These are phyloP conservation scores for Polytrichum formosum DNA, from an alignment of 225 moss, liverwort and hornwort genomes.

Conservation along the genomic window DNA sequence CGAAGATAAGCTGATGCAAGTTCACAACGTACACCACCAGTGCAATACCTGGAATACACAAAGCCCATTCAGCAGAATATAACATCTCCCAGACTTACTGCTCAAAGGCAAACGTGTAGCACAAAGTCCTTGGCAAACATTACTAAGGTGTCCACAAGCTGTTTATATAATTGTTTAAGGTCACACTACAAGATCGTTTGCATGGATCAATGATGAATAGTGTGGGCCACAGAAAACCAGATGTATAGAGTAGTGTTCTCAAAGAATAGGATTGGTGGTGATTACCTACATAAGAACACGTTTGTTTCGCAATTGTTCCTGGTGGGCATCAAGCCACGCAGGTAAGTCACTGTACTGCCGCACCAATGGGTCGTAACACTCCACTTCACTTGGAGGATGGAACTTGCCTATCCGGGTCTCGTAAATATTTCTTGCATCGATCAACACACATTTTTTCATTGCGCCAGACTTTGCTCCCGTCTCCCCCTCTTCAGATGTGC, in stretches of 20 bases:
- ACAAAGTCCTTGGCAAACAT: too few relatives aligned
- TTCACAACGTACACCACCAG: constrained; percentile 96
- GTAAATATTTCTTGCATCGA: constrained; percentile 85
- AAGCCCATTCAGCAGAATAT: constrained; percentile 9
- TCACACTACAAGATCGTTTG: too few relatives aligned
- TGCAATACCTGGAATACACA: constrained; percentile 75
- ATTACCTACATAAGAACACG: constrained; percentile 75
- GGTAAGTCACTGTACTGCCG: constrained; percentile 98
- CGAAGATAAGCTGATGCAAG: constrained; percentile 95
- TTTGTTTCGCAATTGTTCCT: constrained; percentile 71
- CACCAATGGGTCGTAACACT: constrained; percentile 61
- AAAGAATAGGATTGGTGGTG: not conserved
- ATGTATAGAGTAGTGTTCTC: too few relatives aligned
- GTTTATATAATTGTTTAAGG: too few relatives aligned
- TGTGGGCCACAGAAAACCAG: too few relatives aligned
- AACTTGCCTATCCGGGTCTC: constrained; percentile 93
- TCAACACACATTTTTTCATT: constrained; percentile 38
- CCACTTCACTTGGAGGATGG: constrained; percentile 47
- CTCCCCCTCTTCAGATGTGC: not conserved
- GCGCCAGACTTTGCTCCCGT: not conserved
- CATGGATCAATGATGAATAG: too few relatives aligned
- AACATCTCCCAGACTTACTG: not conserved
- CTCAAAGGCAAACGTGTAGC: too few relatives aligned
- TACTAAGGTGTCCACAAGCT: too few relatives aligned
- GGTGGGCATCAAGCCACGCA: constrained; percentile 82